Evolutionary conservation across 768 basidiomycete species (phyloP), one percentile per base, ranked within the genome.

Genomic region (Amanita pallidorosea): DNA sequence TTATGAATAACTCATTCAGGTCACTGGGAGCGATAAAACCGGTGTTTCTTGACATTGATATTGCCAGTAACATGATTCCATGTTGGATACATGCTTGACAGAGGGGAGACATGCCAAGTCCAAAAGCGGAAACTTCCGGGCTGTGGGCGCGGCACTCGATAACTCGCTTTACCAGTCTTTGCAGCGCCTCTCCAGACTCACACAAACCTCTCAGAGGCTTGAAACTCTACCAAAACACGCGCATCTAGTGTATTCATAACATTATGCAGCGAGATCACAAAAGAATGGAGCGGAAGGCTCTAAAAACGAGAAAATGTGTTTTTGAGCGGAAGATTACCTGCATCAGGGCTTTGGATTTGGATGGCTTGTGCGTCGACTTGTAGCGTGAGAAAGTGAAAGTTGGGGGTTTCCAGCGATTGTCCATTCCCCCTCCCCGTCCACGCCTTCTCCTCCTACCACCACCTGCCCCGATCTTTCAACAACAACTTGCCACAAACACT

Each of bases 381-480:
- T n/a, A 63, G 64, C 74, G 74, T 74, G 75, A 72, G 73, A 75
- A 75, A 60, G 63, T 68, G 55, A 60, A 61, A 61, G 55, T 56
- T 65, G 60, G 67, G 70, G 65, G 66, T 67, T 63, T 63, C 58
- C 46, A 59, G 58, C 57, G 59, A 63, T 58, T 58, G 58, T 63
- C 60, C 65, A 62, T 63, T 55, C 54, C 56, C 60, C 58, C 53
- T 48, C 56, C 57, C 58, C 61, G 63, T 56, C 60, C 58, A 60
- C 59, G 55, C 60, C 62, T 62, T 61, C 63, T 65, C 67, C 65
- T 67, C 66, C 66, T 54, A 62, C 69, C 62, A 51, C 61, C 68
- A 67, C 59, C 58, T 63, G 61, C 68, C 60, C 54, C 50, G 54
- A 43, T 58, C 51, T 57, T 62, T 50, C 54, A 2, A 27, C 56